Conservation (phyloP, 1,139 yeast genomes). For the Pichia sp. region DNA sequence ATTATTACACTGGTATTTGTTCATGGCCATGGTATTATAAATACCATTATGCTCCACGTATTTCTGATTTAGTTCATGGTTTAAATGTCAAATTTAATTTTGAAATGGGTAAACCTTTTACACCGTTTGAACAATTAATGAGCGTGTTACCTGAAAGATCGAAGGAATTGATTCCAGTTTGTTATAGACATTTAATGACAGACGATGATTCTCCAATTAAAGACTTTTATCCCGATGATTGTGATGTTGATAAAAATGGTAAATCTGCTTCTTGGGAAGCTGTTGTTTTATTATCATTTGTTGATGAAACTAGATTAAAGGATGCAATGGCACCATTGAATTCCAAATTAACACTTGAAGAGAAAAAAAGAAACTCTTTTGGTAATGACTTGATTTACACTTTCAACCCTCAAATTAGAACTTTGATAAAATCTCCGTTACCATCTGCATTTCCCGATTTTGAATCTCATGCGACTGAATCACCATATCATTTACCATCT, state of each 20-base stretch:
- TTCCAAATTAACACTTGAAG: constrained; percentile 56
- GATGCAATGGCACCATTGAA: constrained; percentile 66
- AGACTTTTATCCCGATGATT: constrained; percentile 87
- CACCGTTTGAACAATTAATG: constrained; percentile 95
- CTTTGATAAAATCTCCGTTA: constrained; percentile 67
- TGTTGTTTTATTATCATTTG: constrained; percentile 90
- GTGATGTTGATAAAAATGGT: constrained; percentile 86
- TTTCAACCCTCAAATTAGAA: constrained; percentile 71
- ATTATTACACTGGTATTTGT: constrained; percentile 82
- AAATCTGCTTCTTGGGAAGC: constrained; percentile 98
- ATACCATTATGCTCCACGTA: constrained; percentile 89
- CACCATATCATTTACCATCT: constrained; percentile 44
- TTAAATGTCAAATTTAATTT: constrained; percentile 56
- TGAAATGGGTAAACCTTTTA: constrained; percentile 70
- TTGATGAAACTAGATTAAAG: constrained; percentile 70
- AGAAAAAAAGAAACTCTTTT: constrained; percentile 62
- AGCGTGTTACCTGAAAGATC: constrained; percentile 96
- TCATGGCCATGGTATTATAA: constrained; percentile 94
- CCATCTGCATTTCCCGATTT: constrained; percentile 74
- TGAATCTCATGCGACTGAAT: constrained; percentile 70
- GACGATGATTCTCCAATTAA: constrained; percentile 81
- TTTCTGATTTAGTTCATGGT: constrained; percentile 75
- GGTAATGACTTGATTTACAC: constrained; percentile 64
- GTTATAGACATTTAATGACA: constrained; percentile 79
- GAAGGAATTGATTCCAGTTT: constrained; percentile 66